These are phyloP conservation scores for Aspergillus olivimuriae DNA, from an alignment of 495 filamentous ascomycete species.

Conservation along the genomic window DNA sequence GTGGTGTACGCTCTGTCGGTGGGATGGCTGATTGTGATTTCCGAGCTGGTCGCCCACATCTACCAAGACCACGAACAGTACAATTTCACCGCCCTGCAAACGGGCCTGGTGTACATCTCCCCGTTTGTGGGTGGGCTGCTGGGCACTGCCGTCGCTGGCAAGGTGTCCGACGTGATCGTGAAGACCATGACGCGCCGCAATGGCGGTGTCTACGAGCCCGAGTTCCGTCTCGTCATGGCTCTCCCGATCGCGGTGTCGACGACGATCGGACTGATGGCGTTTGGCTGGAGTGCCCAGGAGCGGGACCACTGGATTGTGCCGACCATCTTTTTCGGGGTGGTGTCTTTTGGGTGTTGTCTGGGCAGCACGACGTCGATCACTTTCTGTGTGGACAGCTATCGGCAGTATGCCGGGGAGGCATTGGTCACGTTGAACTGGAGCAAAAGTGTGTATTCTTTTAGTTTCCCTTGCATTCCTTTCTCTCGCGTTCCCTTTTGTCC, in stretches of 20 bases:
- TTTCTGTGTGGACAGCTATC: slow-evolving; percentile 88
- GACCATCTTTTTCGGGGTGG: slow-evolving; percentile 84
- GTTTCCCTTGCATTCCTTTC: too few species aligned
- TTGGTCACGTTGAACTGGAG: slow-evolving; percentile 91
- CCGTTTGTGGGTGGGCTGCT: slow-evolving; percentile 86
- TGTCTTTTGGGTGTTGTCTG: slow-evolving; percentile 89
- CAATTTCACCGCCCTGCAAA: slow-evolving; percentile 70
- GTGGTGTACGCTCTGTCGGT: slow-evolving; percentile 81
- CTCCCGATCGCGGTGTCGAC: slow-evolving; percentile 74
- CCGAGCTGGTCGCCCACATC: slow-evolving; percentile 74
- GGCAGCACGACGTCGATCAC: slow-evolving; percentile 94
- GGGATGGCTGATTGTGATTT: slow-evolving; percentile 95
- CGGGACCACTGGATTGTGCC: slow-evolving; percentile 85
- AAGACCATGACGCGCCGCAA: slow-evolving; percentile 76
- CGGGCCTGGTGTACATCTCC: slow-evolving; percentile 82
- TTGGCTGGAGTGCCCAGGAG: slow-evolving; percentile 78
- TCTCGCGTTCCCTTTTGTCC: too few species aligned
- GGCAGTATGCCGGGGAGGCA: slow-evolving; percentile 91
- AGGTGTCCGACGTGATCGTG: slow-evolving; percentile 79
- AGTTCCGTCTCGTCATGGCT: slow-evolving; percentile 91
- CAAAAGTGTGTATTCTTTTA: slow-evolving; percentile 63
- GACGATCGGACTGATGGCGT: slow-evolving; percentile 83
- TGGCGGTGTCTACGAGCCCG: slow-evolving; percentile 89
- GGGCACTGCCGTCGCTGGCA: slow-evolving; percentile 85
- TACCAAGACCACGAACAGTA: slow-evolving; percentile 63